phyloP scores from a whole-genome alignment of 2,329 filamentous ascomycete genomes.

The Intubia oerlemansii region DNA sequence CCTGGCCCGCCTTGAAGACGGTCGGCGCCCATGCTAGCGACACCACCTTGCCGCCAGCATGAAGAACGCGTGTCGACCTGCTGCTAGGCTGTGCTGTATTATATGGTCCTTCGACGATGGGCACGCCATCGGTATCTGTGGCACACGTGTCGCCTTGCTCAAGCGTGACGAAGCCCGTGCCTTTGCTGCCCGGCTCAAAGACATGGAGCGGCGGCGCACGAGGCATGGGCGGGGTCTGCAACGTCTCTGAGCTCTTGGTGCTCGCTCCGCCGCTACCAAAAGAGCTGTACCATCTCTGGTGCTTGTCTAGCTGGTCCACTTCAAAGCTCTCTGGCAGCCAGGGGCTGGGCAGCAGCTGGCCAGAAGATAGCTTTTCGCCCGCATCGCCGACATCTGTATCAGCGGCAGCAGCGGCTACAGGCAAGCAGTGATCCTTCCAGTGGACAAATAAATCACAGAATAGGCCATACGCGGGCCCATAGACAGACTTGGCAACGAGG shows the following conservation, averaged over 20 bases:
- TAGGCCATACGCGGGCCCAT: background rate
- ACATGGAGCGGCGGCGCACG: background rate
- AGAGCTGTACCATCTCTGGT: slow-evolving; percentile 11
- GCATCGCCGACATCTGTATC: too few species aligned
- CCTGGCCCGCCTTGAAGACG: too few species aligned
- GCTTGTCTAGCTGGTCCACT: slow-evolving; percentile 13
- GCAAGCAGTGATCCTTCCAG: background rate
- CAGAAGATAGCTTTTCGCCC: background rate
- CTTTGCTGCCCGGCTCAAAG: background rate
- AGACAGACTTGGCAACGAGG: background rate
- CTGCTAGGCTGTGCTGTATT: too few species aligned
- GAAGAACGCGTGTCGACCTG: too few species aligned
- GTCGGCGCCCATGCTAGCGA: too few species aligned
- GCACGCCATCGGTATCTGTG: too few species aligned
- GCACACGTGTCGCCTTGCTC: too few species aligned
- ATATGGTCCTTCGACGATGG: too few species aligned
- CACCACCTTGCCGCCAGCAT: too few species aligned
- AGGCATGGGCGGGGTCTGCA: background rate
- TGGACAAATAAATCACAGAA: background rate
- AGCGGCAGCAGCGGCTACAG: too few species aligned
- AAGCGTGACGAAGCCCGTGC: too few species aligned
- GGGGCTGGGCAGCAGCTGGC: slow-evolving; percentile 16
- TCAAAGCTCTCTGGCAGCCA: slow-evolving; percentile 19
- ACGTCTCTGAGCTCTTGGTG: background rate
- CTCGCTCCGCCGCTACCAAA: background rate